phyloP scores from a whole-genome alignment of 495 filamentous ascomycete species.

The Penicillium roqueforti region DNA sequence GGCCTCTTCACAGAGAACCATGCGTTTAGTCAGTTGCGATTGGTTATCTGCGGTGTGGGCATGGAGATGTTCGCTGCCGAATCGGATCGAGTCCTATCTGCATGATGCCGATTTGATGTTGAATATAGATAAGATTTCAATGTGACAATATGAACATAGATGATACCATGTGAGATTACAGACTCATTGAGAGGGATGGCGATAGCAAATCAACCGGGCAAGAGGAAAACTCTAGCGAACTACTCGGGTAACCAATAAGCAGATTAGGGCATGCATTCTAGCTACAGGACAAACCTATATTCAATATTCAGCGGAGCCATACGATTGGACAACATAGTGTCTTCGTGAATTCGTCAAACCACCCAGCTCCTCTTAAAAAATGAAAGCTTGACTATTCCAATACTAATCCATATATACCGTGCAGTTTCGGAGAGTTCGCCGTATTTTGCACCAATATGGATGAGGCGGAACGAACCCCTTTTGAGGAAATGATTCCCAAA shows the following conservation, averaged over 20 bases:
- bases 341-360: neutral
- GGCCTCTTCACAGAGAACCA: neutral
- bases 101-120: slow-evolving; percentile 16
- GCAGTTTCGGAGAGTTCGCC: neutral
- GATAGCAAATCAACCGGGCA: neutral
- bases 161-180: neutral
- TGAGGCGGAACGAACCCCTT: neutral
- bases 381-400: neutral
- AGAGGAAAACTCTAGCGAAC: neutral
- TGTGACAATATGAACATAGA: neutral
- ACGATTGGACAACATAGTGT: neutral
- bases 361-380: too few relatives aligned
- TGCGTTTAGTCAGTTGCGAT: slow-evolving; percentile 10
- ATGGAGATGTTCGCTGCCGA: slow-evolving; percentile 44
- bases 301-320: neutral
- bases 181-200: neutral
- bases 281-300: too few relatives aligned
- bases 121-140: slow-evolving; percentile 12
- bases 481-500: neutral
- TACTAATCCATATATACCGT: neutral
- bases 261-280: neutral
- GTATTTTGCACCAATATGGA: neutral
- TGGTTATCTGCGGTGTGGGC: slow-evolving; percentile 54
- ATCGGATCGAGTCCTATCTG: slow-evolving; percentile 7
- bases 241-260: neutral